Conservation (phyloP, 116 monocot species). For the Iris pallida region DNA sequence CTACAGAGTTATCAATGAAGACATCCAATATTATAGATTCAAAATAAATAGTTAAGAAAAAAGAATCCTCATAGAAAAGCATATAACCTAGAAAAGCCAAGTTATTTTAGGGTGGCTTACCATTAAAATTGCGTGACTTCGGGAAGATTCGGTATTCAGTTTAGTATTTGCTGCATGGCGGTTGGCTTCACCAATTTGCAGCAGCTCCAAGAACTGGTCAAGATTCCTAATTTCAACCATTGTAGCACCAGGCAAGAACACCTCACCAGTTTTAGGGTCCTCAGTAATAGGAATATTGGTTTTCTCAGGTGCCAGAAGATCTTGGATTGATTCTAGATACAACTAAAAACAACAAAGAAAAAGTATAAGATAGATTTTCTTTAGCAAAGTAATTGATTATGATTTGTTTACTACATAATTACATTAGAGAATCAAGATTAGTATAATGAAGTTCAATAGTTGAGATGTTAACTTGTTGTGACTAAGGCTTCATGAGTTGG, state of each 20-base stretch:
- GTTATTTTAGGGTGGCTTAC: slow-evolving; percentile 15
- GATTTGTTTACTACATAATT: too few species aligned
- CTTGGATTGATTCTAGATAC: slow-evolving; percentile 79
- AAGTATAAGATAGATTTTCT: neutral
- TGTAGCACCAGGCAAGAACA: slow-evolving; percentile 51
- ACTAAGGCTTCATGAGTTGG: too few species aligned
- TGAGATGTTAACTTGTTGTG: too few species aligned
- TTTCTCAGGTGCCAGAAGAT: slow-evolving; percentile 66
- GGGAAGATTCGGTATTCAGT: slow-evolving; percentile 80
- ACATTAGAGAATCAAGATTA: too few species aligned
- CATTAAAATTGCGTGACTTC: slow-evolving; percentile 82
- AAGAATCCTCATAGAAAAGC: neutral
- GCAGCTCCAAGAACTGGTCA: slow-evolving; percentile 60
- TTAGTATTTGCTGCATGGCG: slow-evolving; percentile 80
- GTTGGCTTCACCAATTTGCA: slow-evolving; percentile 70
- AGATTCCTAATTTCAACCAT: slow-evolving; percentile 45
- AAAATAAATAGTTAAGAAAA: slow-evolving; percentile 4
- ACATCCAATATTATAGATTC: neutral
- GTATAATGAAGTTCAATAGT: too few species aligned
- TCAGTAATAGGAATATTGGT: slow-evolving; percentile 58
- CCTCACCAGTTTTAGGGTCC: slow-evolving; percentile 74
- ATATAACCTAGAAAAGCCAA: neutral
- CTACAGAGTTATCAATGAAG: slow-evolving; percentile 19
- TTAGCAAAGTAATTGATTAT: too few species aligned
- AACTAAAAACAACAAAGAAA: slow-evolving; percentile 33